phyloP scores from a whole-genome alignment of 1,139 yeast genomes.

The Pichia sp. region DNA sequence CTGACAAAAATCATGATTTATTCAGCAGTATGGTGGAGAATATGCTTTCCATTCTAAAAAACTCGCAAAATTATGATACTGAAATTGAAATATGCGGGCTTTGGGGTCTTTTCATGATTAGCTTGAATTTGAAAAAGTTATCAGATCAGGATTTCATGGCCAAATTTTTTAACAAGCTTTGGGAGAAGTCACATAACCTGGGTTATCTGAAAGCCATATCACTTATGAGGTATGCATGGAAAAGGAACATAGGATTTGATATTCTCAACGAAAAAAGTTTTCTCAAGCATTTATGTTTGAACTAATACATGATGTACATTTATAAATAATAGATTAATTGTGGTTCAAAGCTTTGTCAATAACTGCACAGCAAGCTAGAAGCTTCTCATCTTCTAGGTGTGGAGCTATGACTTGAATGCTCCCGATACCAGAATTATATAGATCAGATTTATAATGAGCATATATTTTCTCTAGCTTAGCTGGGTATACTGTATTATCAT shows the following conservation, averaged over 20 bases:
- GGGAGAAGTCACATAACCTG: slow-evolving; percentile 4
- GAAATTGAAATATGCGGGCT: background rate
- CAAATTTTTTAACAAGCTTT: background rate
- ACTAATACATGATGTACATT: too few species aligned
- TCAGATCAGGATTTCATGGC: background rate
- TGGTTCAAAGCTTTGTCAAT: background rate
- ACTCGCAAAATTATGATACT: background rate
- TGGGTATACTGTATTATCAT: slow-evolving; percentile 22
- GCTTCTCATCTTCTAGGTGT: slow-evolving; percentile 11
- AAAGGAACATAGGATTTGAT: background rate
- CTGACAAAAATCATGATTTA: background rate
- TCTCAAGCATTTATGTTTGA: background rate
- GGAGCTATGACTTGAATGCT: slow-evolving; percentile 11
- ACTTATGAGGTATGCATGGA: background rate
- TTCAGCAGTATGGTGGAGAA: background rate
- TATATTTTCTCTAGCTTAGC: slow-evolving; percentile 4
- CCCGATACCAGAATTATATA: slow-evolving; percentile 8
- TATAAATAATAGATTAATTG: too few species aligned
- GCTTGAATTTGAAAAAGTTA: background rate
- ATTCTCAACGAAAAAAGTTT: background rate
- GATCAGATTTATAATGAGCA: slow-evolving; percentile 5
- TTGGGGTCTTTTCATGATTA: slow-evolving; percentile 7
- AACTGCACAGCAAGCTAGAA: slow-evolving; percentile 2
- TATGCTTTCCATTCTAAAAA: background rate
- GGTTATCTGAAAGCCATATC: background rate